phyloP scores from a whole-genome alignment of 306 rosid species.

The Quercus suber region DNA sequence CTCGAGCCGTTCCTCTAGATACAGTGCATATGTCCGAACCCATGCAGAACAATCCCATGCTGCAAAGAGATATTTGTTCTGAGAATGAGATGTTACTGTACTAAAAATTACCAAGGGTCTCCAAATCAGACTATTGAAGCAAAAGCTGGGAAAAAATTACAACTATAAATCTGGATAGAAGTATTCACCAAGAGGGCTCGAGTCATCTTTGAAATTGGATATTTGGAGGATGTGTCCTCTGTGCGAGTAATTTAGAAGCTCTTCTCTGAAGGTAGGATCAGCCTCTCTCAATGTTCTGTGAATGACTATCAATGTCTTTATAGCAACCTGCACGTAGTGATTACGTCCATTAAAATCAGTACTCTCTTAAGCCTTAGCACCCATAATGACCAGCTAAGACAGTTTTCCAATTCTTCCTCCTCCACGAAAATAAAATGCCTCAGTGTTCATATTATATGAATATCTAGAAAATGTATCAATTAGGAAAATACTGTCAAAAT shows the following conservation, averaged over 20 bases:
- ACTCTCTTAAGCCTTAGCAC: not conserved
- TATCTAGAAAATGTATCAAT: not conserved
- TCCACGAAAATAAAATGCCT: not conserved
- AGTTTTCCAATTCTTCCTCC: not conserved
- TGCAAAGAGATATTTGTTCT: conserved; percentile 39
- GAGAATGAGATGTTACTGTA: conserved; percentile 19
- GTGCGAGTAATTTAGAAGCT: conserved; percentile 57
- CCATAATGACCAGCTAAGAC: not conserved
- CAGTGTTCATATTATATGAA: not conserved
- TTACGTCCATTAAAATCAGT: not conserved
- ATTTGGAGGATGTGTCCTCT: conserved; percentile 75
- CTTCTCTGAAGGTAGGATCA: conserved; percentile 84
- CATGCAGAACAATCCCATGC: conserved; percentile 99
- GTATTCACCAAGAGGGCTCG: conserved; percentile 70
- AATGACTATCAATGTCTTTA: conserved; percentile 88
- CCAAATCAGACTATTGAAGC: conserved; percentile 3
- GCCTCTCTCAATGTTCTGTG: conserved; percentile 95
- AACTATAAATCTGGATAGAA: not conserved
- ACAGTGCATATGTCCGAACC: conserved; percentile 81
- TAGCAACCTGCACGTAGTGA: conserved; percentile 61
- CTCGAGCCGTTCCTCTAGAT: conserved; percentile 83
- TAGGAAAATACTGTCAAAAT: not conserved
- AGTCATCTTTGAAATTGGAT: conserved; percentile 86
- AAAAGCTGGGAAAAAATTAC: not conserved
- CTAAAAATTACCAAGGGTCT: conserved; percentile 2